Evolutionary conservation across 192 early-diverging fungal species (phyloP), one percentile per base, ranked within the genome.

Genomic region (Geranomyces variabilis): DNA sequence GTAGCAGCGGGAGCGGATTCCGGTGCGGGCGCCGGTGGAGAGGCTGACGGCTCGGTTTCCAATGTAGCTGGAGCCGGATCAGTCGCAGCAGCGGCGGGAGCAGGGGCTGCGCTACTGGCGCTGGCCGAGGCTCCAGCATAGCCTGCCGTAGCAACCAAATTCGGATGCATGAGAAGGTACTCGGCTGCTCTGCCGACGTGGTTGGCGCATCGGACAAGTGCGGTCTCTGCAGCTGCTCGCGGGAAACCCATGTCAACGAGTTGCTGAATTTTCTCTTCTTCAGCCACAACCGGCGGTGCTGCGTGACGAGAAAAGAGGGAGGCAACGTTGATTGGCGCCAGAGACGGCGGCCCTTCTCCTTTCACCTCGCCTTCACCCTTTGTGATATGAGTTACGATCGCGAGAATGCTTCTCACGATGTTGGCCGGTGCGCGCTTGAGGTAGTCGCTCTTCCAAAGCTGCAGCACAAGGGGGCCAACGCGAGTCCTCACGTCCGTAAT

Each of bases 221-320:
- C 95, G 24, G 76, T 81, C 70, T 91, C 92, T 1, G 95, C 93
- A 12, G 89, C 90, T 21, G 81, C 79, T 13, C 89, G 82, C 4
- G 90, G 79, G 74, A 96, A 98, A 0, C 96, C 96, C 94, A 98
- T 93, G 26, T 92, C 89, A 15, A 90, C 75, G 15, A 98, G 80
- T 47, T 89, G 88, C n/a, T 87, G 80, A 17, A 96, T 78, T 41
- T 82, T 79, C 10, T 79, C 80, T 30, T 83, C 82, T 78, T 93
- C 87, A 5, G 92, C 82, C 29, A 85, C 80, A 24, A 84, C 60
- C 1, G 80, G 80, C 26, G 81, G 71, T 10, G 24, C 21, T 9
- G 64, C 19, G 1, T 46, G 13, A 17, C 69, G 72, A 10, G 59
- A 36, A 26, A 74, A 74, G 53, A 79, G 26, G 5, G 69, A 77